Conservation (phyloP, 108 stramenopile species). For the Cylindrotheca fusiformis region DNA sequence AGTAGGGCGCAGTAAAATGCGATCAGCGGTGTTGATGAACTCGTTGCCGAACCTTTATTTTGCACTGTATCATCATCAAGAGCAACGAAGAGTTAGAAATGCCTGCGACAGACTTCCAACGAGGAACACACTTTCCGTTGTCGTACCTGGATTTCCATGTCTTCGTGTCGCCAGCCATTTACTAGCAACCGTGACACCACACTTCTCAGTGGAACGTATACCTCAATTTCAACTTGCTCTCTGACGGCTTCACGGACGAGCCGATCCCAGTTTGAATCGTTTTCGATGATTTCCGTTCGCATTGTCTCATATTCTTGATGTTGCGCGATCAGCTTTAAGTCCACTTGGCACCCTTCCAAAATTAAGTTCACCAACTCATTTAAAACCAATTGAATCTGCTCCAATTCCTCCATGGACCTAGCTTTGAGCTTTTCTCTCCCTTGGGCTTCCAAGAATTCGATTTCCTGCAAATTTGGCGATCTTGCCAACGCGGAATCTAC, state of each 20-base stretch:
- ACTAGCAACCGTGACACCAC: constrained; percentile 77
- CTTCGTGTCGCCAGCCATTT: constrained; percentile 80
- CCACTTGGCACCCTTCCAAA: constrained; percentile 68
- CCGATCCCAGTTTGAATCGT: constrained; percentile 47
- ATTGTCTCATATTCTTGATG: constrained; percentile 47
- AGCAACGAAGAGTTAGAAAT: constrained; percentile 15
- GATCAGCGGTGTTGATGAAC: too few species aligned
- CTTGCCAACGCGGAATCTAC: constrained; percentile 49
- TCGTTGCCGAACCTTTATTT: too few species aligned
- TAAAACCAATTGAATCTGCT: constrained; percentile 58
- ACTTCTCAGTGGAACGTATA: constrained; percentile 78
- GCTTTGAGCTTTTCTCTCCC: constrained; percentile 30
- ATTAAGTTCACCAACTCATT: constrained; percentile 79
- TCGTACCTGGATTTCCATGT: constrained; percentile 76
- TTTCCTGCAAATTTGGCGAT: constrained; percentile 41
- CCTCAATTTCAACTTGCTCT: constrained; percentile 85
- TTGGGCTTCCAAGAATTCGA: constrained; percentile 33
- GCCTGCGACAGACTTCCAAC: constrained; percentile 9
- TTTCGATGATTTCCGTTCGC: constrained; percentile 6
- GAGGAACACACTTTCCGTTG: constrained; percentile 47
- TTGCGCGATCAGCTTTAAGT: constrained; percentile 57
- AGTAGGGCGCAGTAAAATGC: too few species aligned
- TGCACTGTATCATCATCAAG: not conserved
- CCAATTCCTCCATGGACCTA: constrained; percentile 46
- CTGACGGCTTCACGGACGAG: constrained; percentile 73